phyloP scores from a whole-genome alignment of 805 yeast genomes.

The Teunomyces lycoperdinae region DNA sequence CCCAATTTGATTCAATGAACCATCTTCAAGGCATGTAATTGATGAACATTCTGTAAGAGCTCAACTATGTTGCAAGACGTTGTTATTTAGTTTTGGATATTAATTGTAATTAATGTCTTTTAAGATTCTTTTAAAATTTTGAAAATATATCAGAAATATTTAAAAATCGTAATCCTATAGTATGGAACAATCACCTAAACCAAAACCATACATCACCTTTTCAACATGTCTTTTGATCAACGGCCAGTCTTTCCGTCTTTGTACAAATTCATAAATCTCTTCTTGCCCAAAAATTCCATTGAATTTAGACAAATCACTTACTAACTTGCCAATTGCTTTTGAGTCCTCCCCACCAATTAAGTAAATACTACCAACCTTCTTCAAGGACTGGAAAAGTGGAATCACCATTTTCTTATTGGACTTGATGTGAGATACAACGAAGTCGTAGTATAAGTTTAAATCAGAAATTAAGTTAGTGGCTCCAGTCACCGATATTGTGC shows the following conservation, averaged over 20 bases:
- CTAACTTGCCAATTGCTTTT: slow-evolving; percentile 77
- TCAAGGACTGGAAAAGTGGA: slow-evolving; percentile 75
- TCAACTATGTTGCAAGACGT: too few relatives aligned
- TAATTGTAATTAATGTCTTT: neutral
- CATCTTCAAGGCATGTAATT: too few relatives aligned
- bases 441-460: slow-evolving; percentile 73
- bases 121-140: neutral
- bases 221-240: slow-evolving; percentile 76
- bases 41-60: too few relatives aligned
- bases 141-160: neutral
- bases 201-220: slow-evolving; percentile 91
- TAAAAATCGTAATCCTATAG: slow-evolving; percentile 26
- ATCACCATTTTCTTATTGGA: slow-evolving; percentile 65
- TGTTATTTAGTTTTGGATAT: too few relatives aligned
- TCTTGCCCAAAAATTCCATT: slow-evolving; percentile 90
- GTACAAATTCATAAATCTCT: slow-evolving; percentile 90
- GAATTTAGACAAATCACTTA: slow-evolving; percentile 79
- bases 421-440: slow-evolving; percentile 47
- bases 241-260: slow-evolving; percentile 84
- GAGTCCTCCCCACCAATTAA: slow-evolving; percentile 71
- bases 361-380: slow-evolving; percentile 81
- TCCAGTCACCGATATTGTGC: slow-evolving; percentile 72
- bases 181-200: slow-evolving; percentile 70
- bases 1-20: too few relatives aligned
- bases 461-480: slow-evolving; percentile 82